Base-by-base conservation (phyloP, 257 asterid species). In the Gentiana dahurica region DNA sequence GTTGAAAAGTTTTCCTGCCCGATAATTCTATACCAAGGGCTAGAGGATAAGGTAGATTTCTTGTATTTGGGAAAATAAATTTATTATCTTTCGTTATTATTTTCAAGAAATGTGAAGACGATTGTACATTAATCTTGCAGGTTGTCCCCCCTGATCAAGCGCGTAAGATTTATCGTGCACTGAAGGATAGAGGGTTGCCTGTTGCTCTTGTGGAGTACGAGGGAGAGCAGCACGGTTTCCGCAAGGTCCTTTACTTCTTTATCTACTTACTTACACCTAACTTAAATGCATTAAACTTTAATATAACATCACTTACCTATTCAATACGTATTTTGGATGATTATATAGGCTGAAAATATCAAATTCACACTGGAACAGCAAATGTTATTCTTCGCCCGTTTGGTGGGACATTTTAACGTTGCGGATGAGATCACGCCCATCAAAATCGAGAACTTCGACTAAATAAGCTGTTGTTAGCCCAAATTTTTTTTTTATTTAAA, bases 211-310 rank as follows among this genome's bases (percentile, higher is more conserved):
- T 91, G 53, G 96, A 87, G 63, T 87, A 87, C 35, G 93, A 87
- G 79, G 95, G 95, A 45, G 98, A 91, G 64, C 95, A 85, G 43
- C 96, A 91, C 73, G 95, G 98, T 63, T 87, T 91, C 54, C 88
- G 98, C 64, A 83, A 74, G 95, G 98, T 87, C 70, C 34, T 12
- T 45, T 39, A 51, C 43, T 36, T 38, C 55, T 4, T 0, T 38
- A 3, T 37, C 8, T 53, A 53, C 15, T 33, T 5, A 7, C 9
- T 5, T 5, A 1, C 11, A 32, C 3, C 4, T 5, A 51, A 7
- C 2, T 3, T 0, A 15, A 15, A 51, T 51, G 9, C 34, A 7
- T 12, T 36, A 43, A 36, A 33, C 52, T 5, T 0, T 4, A 24
- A 37, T 45, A 55, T 49, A 12, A 46, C 38, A 15, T 9, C 39